Conservation (phyloP, 2,329 filamentous ascomycete genomes). For the Claviceps sp. region DNA sequence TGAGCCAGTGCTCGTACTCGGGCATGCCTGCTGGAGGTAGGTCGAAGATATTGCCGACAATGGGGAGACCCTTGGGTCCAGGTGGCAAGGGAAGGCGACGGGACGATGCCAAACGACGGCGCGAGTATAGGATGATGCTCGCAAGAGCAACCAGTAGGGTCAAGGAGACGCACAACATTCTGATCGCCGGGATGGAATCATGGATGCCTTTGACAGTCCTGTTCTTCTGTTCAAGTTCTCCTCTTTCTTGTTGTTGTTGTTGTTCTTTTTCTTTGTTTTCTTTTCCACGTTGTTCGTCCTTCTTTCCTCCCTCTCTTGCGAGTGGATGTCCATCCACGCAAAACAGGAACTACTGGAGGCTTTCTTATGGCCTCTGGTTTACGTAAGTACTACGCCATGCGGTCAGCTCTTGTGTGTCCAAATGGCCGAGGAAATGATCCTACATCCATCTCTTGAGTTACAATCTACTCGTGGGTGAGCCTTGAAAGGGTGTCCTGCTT, state of each 20-base stretch:
- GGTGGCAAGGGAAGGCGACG: slow-evolving; percentile 4
- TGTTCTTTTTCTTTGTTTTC: too few species aligned
- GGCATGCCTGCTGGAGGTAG: not conserved
- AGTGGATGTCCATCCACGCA: too few species aligned
- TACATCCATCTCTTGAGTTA: too few species aligned
- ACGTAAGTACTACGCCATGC: too few species aligned
- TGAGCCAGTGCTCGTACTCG: slow-evolving; percentile 5
- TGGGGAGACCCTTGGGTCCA: slow-evolving; percentile 4
- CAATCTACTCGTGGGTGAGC: too few species aligned
- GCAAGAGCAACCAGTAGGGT: not conserved
- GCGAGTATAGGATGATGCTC: not conserved
- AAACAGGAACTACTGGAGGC: too few species aligned
- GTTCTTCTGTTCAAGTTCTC: not conserved
- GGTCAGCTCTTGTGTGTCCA: too few species aligned
- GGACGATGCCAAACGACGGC: not conserved
- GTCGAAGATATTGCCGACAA: slow-evolving; percentile 5
- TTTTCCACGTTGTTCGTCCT: not conserved
- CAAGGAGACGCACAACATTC: not conserved
- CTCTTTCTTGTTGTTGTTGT: too few species aligned
- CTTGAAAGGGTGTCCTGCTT: too few species aligned
- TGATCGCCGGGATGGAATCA: not conserved
- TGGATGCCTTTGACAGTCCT: not conserved
- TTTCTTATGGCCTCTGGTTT: too few species aligned
- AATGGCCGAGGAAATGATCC: too few species aligned
- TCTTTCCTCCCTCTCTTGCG: not conserved